Evolutionary conservation across 2,329 filamentous ascomycete genomes (phyloP), one percentile per base, ranked within the genome.

Genomic region (Dendryphion nanum): DNA sequence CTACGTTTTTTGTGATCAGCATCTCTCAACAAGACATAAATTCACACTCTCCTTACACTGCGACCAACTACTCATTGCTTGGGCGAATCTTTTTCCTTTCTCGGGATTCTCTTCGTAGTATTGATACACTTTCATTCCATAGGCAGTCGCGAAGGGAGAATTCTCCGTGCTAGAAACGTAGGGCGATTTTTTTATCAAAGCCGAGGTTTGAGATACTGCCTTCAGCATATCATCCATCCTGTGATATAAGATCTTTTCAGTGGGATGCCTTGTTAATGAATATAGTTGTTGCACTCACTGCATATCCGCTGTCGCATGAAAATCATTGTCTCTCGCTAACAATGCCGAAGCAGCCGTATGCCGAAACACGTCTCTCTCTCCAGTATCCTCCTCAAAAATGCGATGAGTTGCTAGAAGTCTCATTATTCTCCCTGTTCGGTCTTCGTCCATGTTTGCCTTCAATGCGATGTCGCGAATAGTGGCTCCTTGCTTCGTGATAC

Each of bases 61-160:
- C 51, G 42, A 4, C 55, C 45, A 6, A 46, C 51, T 30, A 8
- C 29, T 30, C 59, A 64, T 62, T 2, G 59, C 61, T 12, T 47
- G 48, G 4, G 51, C 51, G 38, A 64, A 64, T 6, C 61, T 45
- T 19, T 37, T 43, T 12, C 48, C 56, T 17, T 44, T 40, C 12
- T 46, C 42, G 2, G 55, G 52, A 13, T 58, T 37, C 31, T 57
- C 21, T 30, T 53, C 44, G 29, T 61, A 63, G 35, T 42, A 64
- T n/a, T 57, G 18, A 33, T 56, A 66, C 6, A 56, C 28, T 2
- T 53, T 41, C 5, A 41, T 21, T 4, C 54, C 53, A 32, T 47
- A 45, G 7, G 48, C 14, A 18, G 40, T 26, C 6, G 38, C 30
- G 33, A 59, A 61, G 3, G 53, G 45, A 12, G 38, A 40, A 18